Evolutionary conservation across 2,329 filamentous ascomycete species (phyloP), one percentile per base, ranked within the genome.

Genomic region (Fusarium udum): DNA sequence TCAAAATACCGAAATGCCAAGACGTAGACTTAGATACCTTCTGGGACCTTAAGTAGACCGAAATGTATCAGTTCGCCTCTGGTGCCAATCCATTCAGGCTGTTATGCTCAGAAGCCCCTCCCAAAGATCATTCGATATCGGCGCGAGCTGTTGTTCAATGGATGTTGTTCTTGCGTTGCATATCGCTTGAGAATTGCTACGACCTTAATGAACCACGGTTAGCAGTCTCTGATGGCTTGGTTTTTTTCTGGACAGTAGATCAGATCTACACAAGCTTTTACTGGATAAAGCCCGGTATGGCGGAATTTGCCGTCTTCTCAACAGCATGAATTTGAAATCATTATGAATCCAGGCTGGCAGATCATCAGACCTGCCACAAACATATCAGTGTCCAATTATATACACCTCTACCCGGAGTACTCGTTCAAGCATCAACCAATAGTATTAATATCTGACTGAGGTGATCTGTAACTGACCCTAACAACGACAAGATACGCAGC

Each of bases 1-100:
- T 34, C 24, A 10, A 11, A 22, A 5, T 28, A 53, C 32, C 13
- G 31, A 11, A 36, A 22, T 36, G 16, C n/a, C 3, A 26, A 15
- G 15, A 4, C 2, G 8, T 36, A 1, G n/a, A 11, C 0, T 6
- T 24, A 15, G 4, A 48, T 48, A 8, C 7, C 34, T 6, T 16
- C 10, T 1, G 5, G n/a, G n/a, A 20, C 32, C 15, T 53, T 7
- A 16, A 53, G 8, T 20, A 12, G 4, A n/a, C 46, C 22, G 22
- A 49, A 51, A 20, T 36, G 11, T 20, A 14, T 26, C 16, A 12
- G n/a, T 18, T 24, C 9, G 31, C 16, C n/a, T 51, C 15, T 15
- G 8, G 4, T 51, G 1, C 20, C 0, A 1, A 34, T 24, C 4
- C 6, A 15, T 34, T 14, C 8, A 24, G n/a, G 12, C 6, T 20